Base-by-base conservation (phyloP, 177 flowering plant species). In the Vitis hybrid region DNA sequence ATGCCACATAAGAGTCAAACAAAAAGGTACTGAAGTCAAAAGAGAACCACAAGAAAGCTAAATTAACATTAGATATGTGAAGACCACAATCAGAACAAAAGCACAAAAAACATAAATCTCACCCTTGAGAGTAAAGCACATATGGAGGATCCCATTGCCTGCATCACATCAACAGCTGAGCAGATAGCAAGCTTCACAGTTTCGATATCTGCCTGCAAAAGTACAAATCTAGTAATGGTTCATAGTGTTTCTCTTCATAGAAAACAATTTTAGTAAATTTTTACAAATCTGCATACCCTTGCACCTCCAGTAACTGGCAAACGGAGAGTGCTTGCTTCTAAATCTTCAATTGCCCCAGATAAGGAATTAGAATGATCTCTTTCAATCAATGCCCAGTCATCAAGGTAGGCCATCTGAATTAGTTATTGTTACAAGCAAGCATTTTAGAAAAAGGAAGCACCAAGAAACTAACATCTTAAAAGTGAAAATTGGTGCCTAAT, bases 301-400 rank as follows among this genome's bases (percentile, higher is more conserved):
- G 97, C 92, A n/a, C 98, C 98, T 71, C 82, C 87, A 59, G 91
- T 84, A 28, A 93, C 84, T 18, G 99, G 98, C 79, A 95, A 86
- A 13, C 88, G 93, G 62, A 91, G 83, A 68, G 97, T 95, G 85
- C 93, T 85, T 49, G 95, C 87, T 74, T 91, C 88, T 68, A 92
- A 80, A 80, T 93, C 93, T 75, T 88, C 85, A 59, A 83, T 80
- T 24, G 86, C 87, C 67, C 85, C 90, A 57, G 85, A 75, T 75
- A 95, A 76, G 65, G 97, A 85, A 73, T 28, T 76, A 59, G 78
- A 74, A 82, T 95, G 97, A 54, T 90, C 93, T 72, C 79, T 82
- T 79, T 95, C 98, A 57, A 85, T 78, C 59, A 78, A 72, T 70
- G 90, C 85, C 98, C 98, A 95, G 70, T 87, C 87, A 55, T 91